These are phyloP conservation scores for Fusarium sp. DNA, from an alignment of 2,329 filamentous ascomycete genomes.

Conservation along the genomic window DNA sequence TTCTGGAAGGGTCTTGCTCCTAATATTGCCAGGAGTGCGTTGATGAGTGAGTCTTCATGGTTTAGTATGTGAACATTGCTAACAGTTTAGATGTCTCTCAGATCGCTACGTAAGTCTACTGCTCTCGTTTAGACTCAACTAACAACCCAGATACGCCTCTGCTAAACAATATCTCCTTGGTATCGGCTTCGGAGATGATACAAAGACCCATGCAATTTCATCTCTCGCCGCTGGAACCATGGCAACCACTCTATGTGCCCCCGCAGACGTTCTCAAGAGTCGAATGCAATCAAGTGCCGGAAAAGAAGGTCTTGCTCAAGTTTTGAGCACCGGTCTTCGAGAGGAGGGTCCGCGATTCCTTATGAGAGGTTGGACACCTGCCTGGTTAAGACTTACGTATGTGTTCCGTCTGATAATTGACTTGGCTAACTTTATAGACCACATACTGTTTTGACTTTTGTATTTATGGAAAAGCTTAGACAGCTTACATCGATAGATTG, in stretches of 20 bases:
- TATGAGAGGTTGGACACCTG: conserved; percentile 62
- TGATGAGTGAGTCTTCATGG: conserved; percentile 56
- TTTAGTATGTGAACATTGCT: neutral
- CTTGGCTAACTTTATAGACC: conserved; percentile 50
- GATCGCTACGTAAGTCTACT: conserved; percentile 56
- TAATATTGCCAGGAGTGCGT: conserved; percentile 58
- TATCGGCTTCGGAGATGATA: conserved; percentile 53
- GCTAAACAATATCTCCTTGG: conserved; percentile 52
- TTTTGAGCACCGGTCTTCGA: conserved; percentile 53
- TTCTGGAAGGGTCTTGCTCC: conserved; percentile 57
- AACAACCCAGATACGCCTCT: conserved; percentile 50
- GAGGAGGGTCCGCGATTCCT: conserved; percentile 59
- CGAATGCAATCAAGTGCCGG: conserved; percentile 54
- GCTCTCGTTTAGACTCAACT: neutral
- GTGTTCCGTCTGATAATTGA: conserved; percentile 5
- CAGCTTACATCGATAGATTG: conserved; percentile 49
- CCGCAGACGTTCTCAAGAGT: conserved; percentile 61
- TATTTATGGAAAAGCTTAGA: conserved; percentile 61
- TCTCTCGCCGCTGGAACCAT: conserved; percentile 60
- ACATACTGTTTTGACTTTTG: conserved; percentile 61
- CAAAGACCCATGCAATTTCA: conserved; percentile 57
- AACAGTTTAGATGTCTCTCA: conserved; percentile 56
- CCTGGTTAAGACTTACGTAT: conserved; percentile 60
- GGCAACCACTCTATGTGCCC: conserved; percentile 61
- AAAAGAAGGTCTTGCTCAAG: conserved; percentile 52